Base-by-base conservation (phyloP, 192 early-diverging fungal genomes). In the Coemansia guatemalensis region DNA sequence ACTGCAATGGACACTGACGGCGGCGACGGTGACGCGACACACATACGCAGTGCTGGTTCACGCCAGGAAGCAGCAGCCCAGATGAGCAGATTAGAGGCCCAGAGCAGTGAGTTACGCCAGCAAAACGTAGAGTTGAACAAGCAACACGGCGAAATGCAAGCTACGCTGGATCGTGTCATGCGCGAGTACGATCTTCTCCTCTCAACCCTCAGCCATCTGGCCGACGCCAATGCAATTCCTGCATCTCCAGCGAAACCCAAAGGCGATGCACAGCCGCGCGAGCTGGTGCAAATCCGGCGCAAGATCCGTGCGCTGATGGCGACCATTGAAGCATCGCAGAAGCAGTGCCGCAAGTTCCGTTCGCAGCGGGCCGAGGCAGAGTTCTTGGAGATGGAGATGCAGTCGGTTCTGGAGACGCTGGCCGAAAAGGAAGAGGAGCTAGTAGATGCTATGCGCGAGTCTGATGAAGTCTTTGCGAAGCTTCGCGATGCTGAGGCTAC, bases 311-410 rank as follows among this genome's bases (percentile, higher is more conserved):
- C 65, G 30, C 56, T 78, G 35, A 74, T 82, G 68, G 57, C 60
- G 7, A 74, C 71, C 3, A 62, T 78, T n/a, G 62, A 60, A 11
- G 72, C 63, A 9, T 71, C 68, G 24, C 68, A 73, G 44, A 67
- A 64, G 59, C 71, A 74, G 53, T 68, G 70, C 63, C 54, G 57
- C 18, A 75, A 74, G 53, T 61, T 82, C 59, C 60, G 75, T n/a
- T 70, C 75, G 8, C 75, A 82, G 57, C 75, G 79, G 7, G 64
- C 74, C 7, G 79, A 82, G 48, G 75, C 81, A 4, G 73, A 71
- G 60, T 74, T 78, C 41, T 51, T 82, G 14, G 81, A 82, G 30
- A 47, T 74, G 81, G 81, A 82, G 65, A 54, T 78, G 39, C 73
- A 78, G 26, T 60, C 81, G 4, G 60, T 56, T 18, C 56, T 60